These are phyloP conservation scores for Pythium aphanidermatum DNA, from an alignment of 352 stramenopile genomes.

Conservation along the genomic window DNA sequence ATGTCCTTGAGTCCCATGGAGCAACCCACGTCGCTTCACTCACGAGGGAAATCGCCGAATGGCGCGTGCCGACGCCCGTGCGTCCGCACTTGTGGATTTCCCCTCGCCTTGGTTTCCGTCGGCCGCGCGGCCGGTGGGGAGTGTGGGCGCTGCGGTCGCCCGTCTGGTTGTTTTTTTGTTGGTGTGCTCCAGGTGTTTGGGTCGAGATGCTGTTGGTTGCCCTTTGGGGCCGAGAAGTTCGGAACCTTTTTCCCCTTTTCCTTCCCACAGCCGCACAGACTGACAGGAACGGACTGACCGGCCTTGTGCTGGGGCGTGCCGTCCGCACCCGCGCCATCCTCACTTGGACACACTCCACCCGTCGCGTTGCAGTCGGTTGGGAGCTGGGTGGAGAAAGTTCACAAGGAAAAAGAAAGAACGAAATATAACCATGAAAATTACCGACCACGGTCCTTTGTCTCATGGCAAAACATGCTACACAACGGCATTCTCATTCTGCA, in stretches of 20 bases:
- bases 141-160: too few relatives aligned
- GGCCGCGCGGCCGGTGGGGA: constrained; percentile 14
- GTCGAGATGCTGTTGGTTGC: constrained; percentile 16
- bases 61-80: constrained; percentile 6
- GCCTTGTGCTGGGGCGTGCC: background rate
- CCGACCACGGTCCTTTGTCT: background rate
- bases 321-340: constrained; percentile 13
- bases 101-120: constrained; percentile 8
- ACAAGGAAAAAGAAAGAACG: constrained; percentile 14
- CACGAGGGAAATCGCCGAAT: constrained; percentile 14
- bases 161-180: constrained; percentile 18
- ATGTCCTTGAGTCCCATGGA: constrained; percentile 22
- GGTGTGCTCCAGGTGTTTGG: too few relatives aligned
- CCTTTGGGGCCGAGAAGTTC: too few relatives aligned
- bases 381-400: constrained; percentile 16
- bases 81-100: constrained; percentile 1
- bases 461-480: too few relatives aligned
- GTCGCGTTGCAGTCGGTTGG: constrained; percentile 15
- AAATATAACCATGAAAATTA: constrained; percentile 5
- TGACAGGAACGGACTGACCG: constrained; percentile 14
- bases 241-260: too few relatives aligned
- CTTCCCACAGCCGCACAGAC: background rate
- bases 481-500: too few relatives aligned
- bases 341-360: constrained; percentile 17
- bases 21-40: background rate